Base-by-base conservation (phyloP, 1,284 basidiomycete species). In the Sanguinoderma infundibulare region DNA sequence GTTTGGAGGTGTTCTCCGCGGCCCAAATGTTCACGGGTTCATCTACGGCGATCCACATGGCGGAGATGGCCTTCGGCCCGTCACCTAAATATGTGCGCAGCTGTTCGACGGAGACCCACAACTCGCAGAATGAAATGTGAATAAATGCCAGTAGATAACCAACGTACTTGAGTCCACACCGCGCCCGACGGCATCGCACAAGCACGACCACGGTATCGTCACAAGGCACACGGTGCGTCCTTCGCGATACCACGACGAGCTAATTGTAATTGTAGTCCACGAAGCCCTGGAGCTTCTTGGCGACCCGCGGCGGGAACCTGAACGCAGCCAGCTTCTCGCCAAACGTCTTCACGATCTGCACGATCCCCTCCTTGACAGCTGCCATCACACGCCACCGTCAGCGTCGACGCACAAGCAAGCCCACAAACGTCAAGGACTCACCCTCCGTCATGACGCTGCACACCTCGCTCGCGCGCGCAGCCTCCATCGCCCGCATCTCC, bases 241-340 rank as follows among this genome's bases (percentile, higher is more conserved):
- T 32, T 26, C 22, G n/a, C 24, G 9, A 15, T 9, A 24, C 44
- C 44, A n/a, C n/a, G n/a, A n/a, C n/a, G n/a, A n/a, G 15, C 24
- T 26, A 50, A 34, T 28, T 17, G 47, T 46, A 66, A 35, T 64
- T 67, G 72, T 87, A 89, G 72, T 92, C 90, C 54, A 91, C 79
- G 73, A 91, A 91, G 0, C 78, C 79, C 74, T 94, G 90, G 59
- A 94, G 70, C 74, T 87, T 87, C 62, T 75, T 78, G 8, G 89
- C 89, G 15, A 81, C 85, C 61, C 78, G 74, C 9, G 87, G 84
- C 3, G 92, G 87, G 69, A 95, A 91, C 70, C 83, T 90, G 80
- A 93, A 94, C 17, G 91, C 91, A 3, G 80, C 73, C 53, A 95
- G 76, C 70, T 87, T 91, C 60, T 87, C 84, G 1, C 89, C 88